Evolutionary conservation across 306 rosid species (phyloP).

Genomic region (Geum urbanum): DNA sequence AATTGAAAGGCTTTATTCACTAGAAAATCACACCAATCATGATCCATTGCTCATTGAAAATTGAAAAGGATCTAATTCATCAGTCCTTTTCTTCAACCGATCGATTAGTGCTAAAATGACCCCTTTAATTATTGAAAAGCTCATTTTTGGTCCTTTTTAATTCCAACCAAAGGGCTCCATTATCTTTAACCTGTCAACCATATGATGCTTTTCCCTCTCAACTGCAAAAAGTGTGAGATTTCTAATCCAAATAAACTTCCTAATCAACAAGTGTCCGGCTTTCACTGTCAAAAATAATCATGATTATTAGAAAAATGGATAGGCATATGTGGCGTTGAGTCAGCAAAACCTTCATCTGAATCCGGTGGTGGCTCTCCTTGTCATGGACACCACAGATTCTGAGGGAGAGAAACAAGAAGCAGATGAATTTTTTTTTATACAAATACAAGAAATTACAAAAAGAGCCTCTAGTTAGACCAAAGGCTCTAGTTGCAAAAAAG

Average conservation of each 20-base stretch:
- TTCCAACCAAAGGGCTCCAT: background rate
- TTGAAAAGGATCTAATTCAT: background rate
- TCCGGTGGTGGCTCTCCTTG: background rate
- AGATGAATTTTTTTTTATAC: no score
- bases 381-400: background rate
- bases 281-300: background rate
- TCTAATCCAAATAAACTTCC: constrained; percentile 8
- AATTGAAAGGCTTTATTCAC: background rate
- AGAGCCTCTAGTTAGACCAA: no score
- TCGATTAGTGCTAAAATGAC: background rate
- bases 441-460: no score
- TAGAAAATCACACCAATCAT: background rate
- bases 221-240: background rate
- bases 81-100: background rate
- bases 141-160: background rate
- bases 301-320: background rate
- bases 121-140: background rate
- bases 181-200: background rate
- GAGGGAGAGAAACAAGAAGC: background rate
- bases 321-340: constrained; percentile 6
- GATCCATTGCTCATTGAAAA: constrained; percentile 1
- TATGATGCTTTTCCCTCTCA: background rate
- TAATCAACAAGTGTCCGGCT: background rate
- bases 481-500: no score
- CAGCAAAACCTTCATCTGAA: constrained; percentile 5